These are phyloP conservation scores for Grifola frondosa DNA, from an alignment of 1,284 basidiomycete species.

Conservation along the genomic window DNA sequence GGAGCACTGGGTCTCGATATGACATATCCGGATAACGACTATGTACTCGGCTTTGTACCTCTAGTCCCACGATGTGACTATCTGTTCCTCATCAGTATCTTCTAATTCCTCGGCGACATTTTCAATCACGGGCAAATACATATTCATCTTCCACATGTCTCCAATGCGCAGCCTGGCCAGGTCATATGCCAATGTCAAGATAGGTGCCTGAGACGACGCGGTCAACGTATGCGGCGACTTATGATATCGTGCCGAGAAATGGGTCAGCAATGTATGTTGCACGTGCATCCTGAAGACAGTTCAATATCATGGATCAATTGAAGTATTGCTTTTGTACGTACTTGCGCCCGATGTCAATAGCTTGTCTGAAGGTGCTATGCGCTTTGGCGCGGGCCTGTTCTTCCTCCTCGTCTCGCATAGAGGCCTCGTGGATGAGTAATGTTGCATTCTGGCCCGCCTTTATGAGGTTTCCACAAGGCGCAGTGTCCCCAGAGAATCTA, in stretches of 20 bases:
- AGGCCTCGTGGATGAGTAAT: conserved; percentile 92
- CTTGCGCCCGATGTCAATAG: conserved; percentile 74
- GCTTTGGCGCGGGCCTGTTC: conserved; percentile 77
- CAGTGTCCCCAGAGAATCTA: conserved; percentile 87
- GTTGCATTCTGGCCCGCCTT: conserved; percentile 70
- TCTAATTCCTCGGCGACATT: conserved; percentile 63
- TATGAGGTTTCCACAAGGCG: conserved; percentile 71
- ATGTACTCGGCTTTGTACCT: too few species aligned
- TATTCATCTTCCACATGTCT: conserved; percentile 79
- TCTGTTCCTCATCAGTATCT: conserved; percentile 35
- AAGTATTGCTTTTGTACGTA: conserved; percentile 41
- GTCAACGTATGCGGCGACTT: conserved; percentile 61
- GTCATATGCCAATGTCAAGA: conserved; percentile 81
- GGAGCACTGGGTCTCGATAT: too few species aligned
- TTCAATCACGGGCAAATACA: conserved; percentile 74
- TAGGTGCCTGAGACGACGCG: conserved; percentile 24
- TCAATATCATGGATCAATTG: not conserved
- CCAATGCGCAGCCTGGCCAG: conserved; percentile 70
- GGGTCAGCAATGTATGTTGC: conserved; percentile 82
- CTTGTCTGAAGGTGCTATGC: conserved; percentile 90
- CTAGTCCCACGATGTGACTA: too few species aligned
- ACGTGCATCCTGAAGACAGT: conserved; percentile 70
- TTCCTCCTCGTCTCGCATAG: conserved; percentile 77
- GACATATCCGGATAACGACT: too few species aligned
- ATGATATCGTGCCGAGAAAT: conserved; percentile 94